These are phyloP conservation scores for Apiotrichum sp. DNA, from an alignment of 1,284 basidiomycete species.

Conservation along the genomic window DNA sequence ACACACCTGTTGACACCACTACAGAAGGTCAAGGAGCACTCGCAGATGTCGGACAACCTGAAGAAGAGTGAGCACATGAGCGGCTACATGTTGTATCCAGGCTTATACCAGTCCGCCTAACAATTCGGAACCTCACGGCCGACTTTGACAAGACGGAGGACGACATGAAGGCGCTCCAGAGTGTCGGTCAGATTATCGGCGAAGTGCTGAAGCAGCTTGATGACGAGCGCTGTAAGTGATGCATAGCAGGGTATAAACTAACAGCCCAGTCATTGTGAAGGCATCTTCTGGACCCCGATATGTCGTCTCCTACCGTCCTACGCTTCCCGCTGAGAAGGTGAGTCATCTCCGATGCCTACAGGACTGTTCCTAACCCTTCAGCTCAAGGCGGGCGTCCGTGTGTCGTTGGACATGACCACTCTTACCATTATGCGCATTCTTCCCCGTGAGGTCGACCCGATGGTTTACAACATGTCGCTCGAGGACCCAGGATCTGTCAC, in stretches of 20 bases:
- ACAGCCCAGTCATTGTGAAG: conserved; percentile 84
- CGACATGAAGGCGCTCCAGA: conserved; percentile 98
- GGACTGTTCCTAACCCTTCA: conserved; percentile 15
- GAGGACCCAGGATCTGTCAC: conserved; percentile 94
- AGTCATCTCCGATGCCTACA: conserved; percentile 9
- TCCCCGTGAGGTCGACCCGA: conserved; percentile 93
- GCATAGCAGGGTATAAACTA: neutral
- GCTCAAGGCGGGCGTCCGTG: conserved; percentile 89
- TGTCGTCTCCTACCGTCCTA: conserved; percentile 95
- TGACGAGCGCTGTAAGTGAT: conserved; percentile 82
- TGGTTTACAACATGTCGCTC: conserved; percentile 99
- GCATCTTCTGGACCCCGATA: conserved; percentile 97
- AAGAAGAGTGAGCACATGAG: conserved; percentile 65
- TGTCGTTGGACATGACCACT: conserved; percentile 99
- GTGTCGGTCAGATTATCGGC: conserved; percentile 97
- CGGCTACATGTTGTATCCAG: neutral
- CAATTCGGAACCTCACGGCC: conserved; percentile 75
- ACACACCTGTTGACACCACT: conserved; percentile 10
- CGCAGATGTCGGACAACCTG: conserved; percentile 69
- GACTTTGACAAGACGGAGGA: conserved; percentile 96
- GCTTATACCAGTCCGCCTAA: conserved; percentile 35
- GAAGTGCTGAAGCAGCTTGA: conserved; percentile 99
- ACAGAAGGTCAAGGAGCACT: conserved; percentile 87
- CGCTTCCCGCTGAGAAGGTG: conserved; percentile 76
- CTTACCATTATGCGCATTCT: conserved; percentile 98